These are phyloP conservation scores for Pouteria campechiana DNA, from an alignment of 179 eudicot genomes.

Conservation along the genomic window DNA sequence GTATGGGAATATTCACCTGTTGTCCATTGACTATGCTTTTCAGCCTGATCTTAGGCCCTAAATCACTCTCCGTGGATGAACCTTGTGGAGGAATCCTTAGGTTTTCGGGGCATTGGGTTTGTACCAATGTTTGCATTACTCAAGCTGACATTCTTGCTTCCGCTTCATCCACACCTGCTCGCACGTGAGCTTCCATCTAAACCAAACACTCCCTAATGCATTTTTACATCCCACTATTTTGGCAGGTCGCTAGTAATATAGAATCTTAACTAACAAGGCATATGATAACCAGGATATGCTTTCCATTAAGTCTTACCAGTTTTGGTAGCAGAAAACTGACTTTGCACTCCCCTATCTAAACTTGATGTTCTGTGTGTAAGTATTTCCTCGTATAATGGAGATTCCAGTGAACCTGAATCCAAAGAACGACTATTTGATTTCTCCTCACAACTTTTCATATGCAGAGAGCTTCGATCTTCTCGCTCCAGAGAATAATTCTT, in stretches of 20 bases:
- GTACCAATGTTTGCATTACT: background rate
- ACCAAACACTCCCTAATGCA: too few relatives aligned
- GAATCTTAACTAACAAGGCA: too few relatives aligned
- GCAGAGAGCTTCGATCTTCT: constrained; percentile 7
- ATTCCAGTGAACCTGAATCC: background rate
- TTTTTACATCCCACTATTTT: too few relatives aligned
- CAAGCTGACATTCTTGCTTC: constrained; percentile 1
- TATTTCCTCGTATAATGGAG: too few relatives aligned
- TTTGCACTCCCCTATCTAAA: background rate
- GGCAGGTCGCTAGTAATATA: too few relatives aligned
- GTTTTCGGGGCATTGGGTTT: background rate
- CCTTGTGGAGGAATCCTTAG: background rate
- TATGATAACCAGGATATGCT: too few relatives aligned
- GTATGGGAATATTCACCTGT: background rate
- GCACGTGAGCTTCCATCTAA: too few relatives aligned
- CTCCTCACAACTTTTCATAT: constrained; percentile 1
- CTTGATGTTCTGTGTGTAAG: too few relatives aligned
- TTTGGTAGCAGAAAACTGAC: background rate
- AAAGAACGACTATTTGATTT: background rate
- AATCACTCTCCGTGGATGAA: background rate
- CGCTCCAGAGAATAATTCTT: constrained; percentile 18
- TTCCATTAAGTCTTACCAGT: too few relatives aligned
- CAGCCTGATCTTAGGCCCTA: background rate
- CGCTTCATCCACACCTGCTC: too few relatives aligned
- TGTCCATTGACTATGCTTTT: background rate